Evolutionary conservation across 352 stramenopile genomes (phyloP).

Genomic region (Globisporangium solare): DNA sequence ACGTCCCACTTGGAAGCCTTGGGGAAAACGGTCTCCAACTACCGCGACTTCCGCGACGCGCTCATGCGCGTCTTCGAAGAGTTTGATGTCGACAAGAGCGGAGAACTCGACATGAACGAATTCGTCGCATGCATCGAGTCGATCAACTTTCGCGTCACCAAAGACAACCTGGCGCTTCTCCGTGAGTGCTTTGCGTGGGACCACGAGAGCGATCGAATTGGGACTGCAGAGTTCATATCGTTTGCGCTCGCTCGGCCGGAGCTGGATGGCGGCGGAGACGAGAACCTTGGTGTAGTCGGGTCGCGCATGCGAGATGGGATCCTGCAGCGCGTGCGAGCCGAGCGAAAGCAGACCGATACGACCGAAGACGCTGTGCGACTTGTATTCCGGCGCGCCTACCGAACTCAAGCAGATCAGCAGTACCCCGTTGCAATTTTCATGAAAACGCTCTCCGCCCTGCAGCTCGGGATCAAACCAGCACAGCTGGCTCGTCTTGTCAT

Average conservation of each 20-base stretch:
- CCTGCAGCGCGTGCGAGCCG: conserved; percentile 27
- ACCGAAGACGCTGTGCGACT: conserved; percentile 50
- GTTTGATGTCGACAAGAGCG: conserved; percentile 53
- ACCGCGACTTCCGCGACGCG: conserved; percentile 48
- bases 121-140: conserved; percentile 42
- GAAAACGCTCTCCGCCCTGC: conserved; percentile 27
- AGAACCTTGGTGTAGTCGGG: conserved; percentile 41
- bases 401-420: conserved; percentile 7
- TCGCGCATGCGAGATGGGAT: conserved; percentile 43
- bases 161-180: conserved; percentile 38
- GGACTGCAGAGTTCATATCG: conserved; percentile 69
- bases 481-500: conserved; percentile 54
- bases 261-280: conserved; percentile 7
- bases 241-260: conserved; percentile 45
- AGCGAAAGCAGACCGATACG: conserved; percentile 26
- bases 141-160: conserved; percentile 39
- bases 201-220: conserved; percentile 25
- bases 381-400: conserved; percentile 49
- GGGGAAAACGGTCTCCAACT: conserved; percentile 28
- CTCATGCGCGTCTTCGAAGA: conserved; percentile 43
- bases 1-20: conserved; percentile 19
- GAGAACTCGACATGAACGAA: conserved; percentile 47
- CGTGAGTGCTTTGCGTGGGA: conserved; percentile 49
- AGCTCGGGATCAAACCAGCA: conserved; percentile 33
- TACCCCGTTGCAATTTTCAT: conserved; percentile 37